These are phyloP conservation scores for Tubosaeta sp. DNA, from an alignment of 768 basidiomycete genomes.

Conservation along the genomic window DNA sequence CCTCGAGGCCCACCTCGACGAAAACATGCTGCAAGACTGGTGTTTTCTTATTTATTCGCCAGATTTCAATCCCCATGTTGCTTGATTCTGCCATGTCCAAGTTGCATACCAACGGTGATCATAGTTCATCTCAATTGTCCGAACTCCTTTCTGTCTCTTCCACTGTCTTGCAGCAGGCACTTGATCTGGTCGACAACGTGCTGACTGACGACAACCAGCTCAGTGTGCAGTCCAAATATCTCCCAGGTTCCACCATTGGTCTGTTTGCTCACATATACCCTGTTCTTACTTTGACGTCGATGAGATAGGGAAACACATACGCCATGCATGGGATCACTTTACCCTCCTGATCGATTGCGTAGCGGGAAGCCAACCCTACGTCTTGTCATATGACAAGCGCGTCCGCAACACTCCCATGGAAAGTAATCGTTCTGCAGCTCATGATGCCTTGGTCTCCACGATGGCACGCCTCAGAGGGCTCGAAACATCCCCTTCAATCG, in stretches of 20 bases:
- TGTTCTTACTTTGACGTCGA: neutral
- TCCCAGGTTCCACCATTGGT: conserved; percentile 91
- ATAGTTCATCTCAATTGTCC: conserved; percentile 30
- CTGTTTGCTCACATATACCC: neutral
- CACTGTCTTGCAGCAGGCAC: conserved; percentile 65
- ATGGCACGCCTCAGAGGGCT: conserved; percentile 54
- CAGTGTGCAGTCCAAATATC: conserved; percentile 58
- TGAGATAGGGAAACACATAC: conserved; percentile 71
- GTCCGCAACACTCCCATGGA: conserved; percentile 84
- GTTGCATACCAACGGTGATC: conserved; percentile 8
- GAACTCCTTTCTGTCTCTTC: conserved; percentile 65
- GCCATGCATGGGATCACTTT: conserved; percentile 85
- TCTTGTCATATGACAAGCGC: conserved; percentile 73
- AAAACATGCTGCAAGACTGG: conserved; percentile 12
- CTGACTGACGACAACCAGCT: conserved; percentile 70
- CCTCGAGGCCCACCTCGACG: conserved; percentile 22
- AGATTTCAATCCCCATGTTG: conserved; percentile 3
- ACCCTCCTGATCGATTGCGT: conserved; percentile 58
- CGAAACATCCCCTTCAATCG: conserved; percentile 37
- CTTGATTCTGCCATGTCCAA: conserved; percentile 21
- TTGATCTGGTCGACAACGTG: conserved; percentile 65
- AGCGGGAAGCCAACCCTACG: conserved; percentile 41
- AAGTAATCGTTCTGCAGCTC: conserved; percentile 55
- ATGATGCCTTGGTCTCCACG: conserved; percentile 49
- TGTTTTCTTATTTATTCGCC: conserved; percentile 15